phyloP scores from a whole-genome alignment of 1,284 basidiomycete genomes.

The Ustilago shanxiensis region DNA sequence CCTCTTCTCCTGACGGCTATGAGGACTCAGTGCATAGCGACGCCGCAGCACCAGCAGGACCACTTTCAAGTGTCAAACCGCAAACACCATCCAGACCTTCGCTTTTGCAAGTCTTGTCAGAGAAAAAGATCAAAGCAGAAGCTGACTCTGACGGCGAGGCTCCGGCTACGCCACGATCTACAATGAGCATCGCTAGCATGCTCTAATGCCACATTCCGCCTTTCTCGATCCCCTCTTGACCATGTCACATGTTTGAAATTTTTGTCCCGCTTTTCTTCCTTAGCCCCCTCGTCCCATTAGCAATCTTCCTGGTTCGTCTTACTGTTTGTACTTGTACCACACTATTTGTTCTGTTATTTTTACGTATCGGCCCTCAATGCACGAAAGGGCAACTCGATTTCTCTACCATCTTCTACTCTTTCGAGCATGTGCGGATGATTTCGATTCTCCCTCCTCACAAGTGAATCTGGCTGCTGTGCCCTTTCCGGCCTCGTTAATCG shows the following conservation, averaged over 20 bases:
- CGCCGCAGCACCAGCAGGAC: background rate
- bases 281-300: background rate
- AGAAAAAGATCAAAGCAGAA: conserved; percentile 25
- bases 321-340: conserved; percentile 22
- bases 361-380: conserved; percentile 1
- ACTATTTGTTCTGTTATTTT: background rate
- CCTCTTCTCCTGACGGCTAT: conserved; percentile 6
- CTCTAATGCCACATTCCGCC: conserved; percentile 16
- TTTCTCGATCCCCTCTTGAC: background rate
- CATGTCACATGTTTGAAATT: too few relatives aligned
- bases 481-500: too few relatives aligned
- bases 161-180: conserved; percentile 29
- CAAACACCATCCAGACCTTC: conserved; percentile 5
- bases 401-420: background rate
- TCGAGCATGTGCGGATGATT: too few relatives aligned
- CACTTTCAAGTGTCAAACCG: background rate
- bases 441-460: too few relatives aligned
- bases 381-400: background rate
- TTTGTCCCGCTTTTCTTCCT: too few relatives aligned
- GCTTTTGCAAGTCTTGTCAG: conserved; percentile 26
- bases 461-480: too few relatives aligned
- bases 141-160: conserved; percentile 20
- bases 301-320: background rate
- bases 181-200: conserved; percentile 51
- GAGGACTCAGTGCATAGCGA: background rate